phyloP scores from a whole-genome alignment of 352 stramenopile genomes.

The Globisporangium nagaii region DNA sequence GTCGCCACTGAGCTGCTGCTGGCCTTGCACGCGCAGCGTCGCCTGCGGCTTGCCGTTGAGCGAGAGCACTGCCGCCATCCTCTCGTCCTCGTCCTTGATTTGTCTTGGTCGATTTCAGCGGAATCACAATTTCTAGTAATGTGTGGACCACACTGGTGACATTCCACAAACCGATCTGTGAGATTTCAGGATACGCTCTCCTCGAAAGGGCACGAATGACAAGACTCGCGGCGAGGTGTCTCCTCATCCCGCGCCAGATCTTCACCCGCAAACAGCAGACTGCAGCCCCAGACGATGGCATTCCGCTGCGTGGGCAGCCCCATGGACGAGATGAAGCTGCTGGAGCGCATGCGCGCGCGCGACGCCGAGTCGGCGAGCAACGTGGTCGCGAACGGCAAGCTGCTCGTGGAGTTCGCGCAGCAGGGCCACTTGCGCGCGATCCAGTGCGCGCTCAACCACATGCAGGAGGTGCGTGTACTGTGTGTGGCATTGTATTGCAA shows the following conservation, averaged over 20 bases:
- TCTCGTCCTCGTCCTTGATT: background rate
- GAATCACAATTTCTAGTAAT: background rate
- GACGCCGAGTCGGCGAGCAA: slow-evolving; percentile 51
- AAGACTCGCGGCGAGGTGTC: no score
- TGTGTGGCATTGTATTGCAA: no score
- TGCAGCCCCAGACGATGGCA: slow-evolving; percentile 20
- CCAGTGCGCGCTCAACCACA: slow-evolving; percentile 34
- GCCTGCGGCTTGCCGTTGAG: slow-evolving; percentile 55
- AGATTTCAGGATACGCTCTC: no score
- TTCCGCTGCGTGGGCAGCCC: slow-evolving; percentile 35
- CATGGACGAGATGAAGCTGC: slow-evolving; percentile 52
- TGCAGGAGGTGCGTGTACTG: slow-evolving; percentile 28
- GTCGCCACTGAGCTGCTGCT: slow-evolving; percentile 13
- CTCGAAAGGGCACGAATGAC: no score
- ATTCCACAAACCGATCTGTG: no score
- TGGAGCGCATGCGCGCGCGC: slow-evolving; percentile 34
- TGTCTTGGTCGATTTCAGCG: background rate
- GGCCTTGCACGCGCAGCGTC: slow-evolving; percentile 18
- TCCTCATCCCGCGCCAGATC: no score
- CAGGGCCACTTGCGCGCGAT: slow-evolving; percentile 47
- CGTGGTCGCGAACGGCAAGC: slow-evolving; percentile 56
- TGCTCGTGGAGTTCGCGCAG: slow-evolving; percentile 43
- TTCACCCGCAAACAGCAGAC: background rate
- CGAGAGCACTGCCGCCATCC: slow-evolving; percentile 39
- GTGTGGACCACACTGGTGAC: background rate